Conservation (phyloP, 2,329 filamentous ascomycete genomes). For the Pezicula rhizophila region DNA sequence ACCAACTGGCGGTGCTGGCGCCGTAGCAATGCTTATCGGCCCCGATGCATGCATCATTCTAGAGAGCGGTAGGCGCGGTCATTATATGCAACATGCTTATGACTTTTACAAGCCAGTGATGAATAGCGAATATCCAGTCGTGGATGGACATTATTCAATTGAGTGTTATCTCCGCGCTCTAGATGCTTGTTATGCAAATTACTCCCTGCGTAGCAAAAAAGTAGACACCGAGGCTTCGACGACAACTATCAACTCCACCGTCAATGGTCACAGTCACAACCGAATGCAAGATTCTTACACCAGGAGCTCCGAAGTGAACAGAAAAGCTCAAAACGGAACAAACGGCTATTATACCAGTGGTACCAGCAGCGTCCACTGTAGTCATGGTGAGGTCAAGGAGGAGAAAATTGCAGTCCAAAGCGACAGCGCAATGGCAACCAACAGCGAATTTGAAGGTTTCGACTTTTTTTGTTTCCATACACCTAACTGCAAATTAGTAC, state of each 20-base stretch:
- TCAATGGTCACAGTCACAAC: neutral
- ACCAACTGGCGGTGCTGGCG: slow-evolving; percentile 70
- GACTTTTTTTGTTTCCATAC: slow-evolving; percentile 76
- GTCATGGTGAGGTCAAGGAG: slow-evolving; percentile 21
- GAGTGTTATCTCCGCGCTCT: slow-evolving; percentile 73
- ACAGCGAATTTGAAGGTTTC: slow-evolving; percentile 58
- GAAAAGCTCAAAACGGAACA: slow-evolving; percentile 15
- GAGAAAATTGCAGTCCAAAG: neutral
- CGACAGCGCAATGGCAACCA: too few relatives aligned
- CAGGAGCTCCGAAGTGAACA: too few relatives aligned
- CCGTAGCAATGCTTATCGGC: slow-evolving; percentile 69
- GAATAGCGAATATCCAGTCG: slow-evolving; percentile 75
- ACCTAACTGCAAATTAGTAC: slow-evolving; percentile 75
- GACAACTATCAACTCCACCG: neutral
- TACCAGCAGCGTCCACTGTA: slow-evolving; percentile 50
- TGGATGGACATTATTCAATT: slow-evolving; percentile 73
- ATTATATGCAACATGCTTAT: slow-evolving; percentile 73
- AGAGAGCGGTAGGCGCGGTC: slow-evolving; percentile 70
- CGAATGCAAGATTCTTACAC: too few relatives aligned
- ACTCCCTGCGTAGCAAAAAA: slow-evolving; percentile 54
- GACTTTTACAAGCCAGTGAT: slow-evolving; percentile 84
- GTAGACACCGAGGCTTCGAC: slow-evolving; percentile 44
- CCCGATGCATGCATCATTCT: slow-evolving; percentile 68
- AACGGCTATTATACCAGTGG: slow-evolving; percentile 38
- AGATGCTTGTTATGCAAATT: slow-evolving; percentile 70